Evolutionary conservation across 192 early-diverging fungal species (phyloP), one percentile per base, ranked within the genome.

Genomic region (Backusella tarrabulga): DNA sequence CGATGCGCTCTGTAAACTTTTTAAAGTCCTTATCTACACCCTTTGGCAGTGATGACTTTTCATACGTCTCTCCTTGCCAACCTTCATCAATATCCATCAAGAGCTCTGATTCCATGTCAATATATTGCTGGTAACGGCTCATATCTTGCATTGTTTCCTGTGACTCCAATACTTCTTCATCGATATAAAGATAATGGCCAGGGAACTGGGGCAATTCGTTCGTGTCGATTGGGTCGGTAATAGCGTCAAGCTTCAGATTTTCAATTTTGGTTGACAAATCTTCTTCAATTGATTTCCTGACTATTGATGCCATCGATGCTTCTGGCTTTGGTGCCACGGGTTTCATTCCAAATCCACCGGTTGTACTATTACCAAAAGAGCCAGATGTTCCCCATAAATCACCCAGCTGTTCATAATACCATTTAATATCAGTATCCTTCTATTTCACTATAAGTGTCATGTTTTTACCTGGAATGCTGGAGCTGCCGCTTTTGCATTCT

Each of bases 51-150:
- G 79, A 40, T 23, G 86, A 76, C 34, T 92, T 94, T 84, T 98
- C 96, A 78, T 98, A 98, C 5, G 85, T 83, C 69, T 98, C 96
- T 19, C 90, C 93, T 19, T 84, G 82, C 94, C 96, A 97, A 4
- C 78, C 78, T 1, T 74, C 85, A 34, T 84, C 81, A 26, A 74
- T 46, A 23, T 82, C 67, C 41, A 82, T 73, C 66, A 85, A 75
- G 41, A 72, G 38, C 8, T 82, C 76, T 32, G 79, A 67, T 41
- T 87, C 84, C 19, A 81, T 66, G n/a, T 85, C 85, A 15, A 87
- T 52, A 38, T 86, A 83, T 76, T 87, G 73, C 35, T 85, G 74
- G 38, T 88, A 87, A 6, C 84, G 78, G 36, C 75, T 76, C 38
- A 81, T 75, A 60, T 83, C 81, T 7, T 72, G 75, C 52, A 85